Conservation (phyloP, 345 rosid genomes). For the Populus deltoides region DNA sequence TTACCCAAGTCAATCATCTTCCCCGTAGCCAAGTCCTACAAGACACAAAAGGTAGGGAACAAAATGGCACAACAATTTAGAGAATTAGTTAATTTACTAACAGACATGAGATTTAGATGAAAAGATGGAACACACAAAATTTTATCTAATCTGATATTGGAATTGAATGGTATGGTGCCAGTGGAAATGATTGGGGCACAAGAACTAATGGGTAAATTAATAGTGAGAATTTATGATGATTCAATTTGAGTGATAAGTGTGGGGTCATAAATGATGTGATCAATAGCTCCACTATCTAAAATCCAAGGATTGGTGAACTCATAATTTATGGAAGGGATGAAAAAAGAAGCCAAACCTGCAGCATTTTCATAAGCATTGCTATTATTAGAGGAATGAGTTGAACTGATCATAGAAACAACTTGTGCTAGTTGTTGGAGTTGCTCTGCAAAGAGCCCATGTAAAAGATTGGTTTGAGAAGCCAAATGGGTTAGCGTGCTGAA, state of each 20-base stretch:
- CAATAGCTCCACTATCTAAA: not conserved
- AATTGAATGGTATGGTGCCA: not conserved
- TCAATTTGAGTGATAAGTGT: not conserved
- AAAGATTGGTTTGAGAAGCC: not conserved
- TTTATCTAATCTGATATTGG: not conserved
- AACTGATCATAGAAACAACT: not conserved
- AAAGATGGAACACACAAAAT: not conserved
- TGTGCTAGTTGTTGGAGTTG: not conserved
- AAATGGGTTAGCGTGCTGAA: not conserved
- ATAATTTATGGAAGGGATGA: not conserved
- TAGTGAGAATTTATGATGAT: not conserved
- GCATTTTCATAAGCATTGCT: not conserved
- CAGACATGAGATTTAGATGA: not conserved
- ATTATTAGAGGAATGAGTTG: not conserved
- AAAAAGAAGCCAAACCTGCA: not conserved
- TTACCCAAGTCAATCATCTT: not conserved
- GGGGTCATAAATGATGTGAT: not conserved
- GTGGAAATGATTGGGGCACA: not conserved
- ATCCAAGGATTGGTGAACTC: not conserved
- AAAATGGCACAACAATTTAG: slow-evolving; percentile 4
- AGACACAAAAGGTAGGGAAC: not conserved
- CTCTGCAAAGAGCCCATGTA: not conserved
- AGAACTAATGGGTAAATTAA: not conserved
- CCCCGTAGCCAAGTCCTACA: not conserved
- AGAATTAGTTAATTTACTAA: not conserved